Conservation (phyloP, 345 rosid genomes). For the Populus euphratica region DNA sequence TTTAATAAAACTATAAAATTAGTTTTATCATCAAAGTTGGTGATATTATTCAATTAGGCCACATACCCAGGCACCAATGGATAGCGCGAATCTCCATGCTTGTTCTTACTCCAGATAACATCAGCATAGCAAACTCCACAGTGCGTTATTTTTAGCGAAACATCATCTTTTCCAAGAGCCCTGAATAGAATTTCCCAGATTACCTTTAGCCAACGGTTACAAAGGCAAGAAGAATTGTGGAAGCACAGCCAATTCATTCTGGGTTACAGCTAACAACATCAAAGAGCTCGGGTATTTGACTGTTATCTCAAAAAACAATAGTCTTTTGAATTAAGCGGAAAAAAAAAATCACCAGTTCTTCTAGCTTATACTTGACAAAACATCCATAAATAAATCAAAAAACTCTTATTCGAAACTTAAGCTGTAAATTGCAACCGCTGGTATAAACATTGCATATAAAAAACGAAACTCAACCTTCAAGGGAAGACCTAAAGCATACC, state of each 20-base stretch:
- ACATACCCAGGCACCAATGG: constrained; percentile 90
- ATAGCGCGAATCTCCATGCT: constrained; percentile 54
- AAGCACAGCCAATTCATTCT: too few relatives aligned
- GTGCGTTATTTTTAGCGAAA: constrained; percentile 71
- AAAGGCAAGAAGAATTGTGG: too few relatives aligned
- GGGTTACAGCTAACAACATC: too few relatives aligned
- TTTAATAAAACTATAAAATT: constrained; percentile 3
- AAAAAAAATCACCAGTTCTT: too few relatives aligned
- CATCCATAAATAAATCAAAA: too few relatives aligned
- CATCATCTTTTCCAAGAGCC: constrained; percentile 56
- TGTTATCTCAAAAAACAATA: too few relatives aligned
- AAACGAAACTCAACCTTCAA: background rate
- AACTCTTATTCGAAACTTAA: too few relatives aligned
- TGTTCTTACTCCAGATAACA: constrained; percentile 66
- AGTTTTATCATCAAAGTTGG: background rate
- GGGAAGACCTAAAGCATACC: background rate
- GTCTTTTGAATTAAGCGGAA: too few relatives aligned
- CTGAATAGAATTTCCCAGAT: constrained; percentile 29
- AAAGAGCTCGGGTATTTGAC: too few relatives aligned
- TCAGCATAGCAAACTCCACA: constrained; percentile 96
- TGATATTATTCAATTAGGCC: background rate
- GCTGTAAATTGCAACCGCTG: background rate
- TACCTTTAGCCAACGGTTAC: too few relatives aligned
- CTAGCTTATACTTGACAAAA: too few relatives aligned
- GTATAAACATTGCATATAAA: background rate